These are phyloP conservation scores for Phellinidium pouzarii DNA, from an alignment of 1,284 basidiomycete species.

Conservation along the genomic window DNA sequence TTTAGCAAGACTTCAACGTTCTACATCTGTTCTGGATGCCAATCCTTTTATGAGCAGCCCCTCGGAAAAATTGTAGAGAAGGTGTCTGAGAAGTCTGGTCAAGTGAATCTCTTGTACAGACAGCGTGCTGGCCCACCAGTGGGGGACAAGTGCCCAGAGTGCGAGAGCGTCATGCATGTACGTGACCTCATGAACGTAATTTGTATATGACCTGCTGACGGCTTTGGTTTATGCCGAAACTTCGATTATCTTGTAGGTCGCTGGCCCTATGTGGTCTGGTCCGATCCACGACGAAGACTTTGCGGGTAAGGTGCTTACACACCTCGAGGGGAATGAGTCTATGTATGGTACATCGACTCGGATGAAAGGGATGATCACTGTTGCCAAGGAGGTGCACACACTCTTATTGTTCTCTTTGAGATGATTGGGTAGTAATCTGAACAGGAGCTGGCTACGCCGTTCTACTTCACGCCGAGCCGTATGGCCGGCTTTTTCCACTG, in stretches of 20 bases:
- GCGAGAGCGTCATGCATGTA: conserved; percentile 71
- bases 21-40: conserved; percentile 79
- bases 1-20: conserved; percentile 75
- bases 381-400: conserved; percentile 72
- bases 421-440: not conserved
- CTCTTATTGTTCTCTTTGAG: not conserved
- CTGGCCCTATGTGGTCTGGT: conserved; percentile 96
- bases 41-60: conserved; percentile 73
- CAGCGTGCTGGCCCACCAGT: conserved; percentile 68
- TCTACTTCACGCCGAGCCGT: conserved; percentile 89
- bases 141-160: conserved; percentile 71
- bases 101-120: conserved; percentile 60
- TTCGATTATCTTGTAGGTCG: conserved; percentile 44
- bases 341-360: conserved; percentile 76
- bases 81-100: conserved; percentile 44
- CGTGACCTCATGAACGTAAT: conserved; percentile 15
- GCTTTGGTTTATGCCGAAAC: too few relatives aligned
- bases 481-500: conserved; percentile 82
- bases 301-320: conserved; percentile 66
- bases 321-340: conserved; percentile 55
- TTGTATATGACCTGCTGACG: conserved; percentile 5
- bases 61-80: conserved; percentile 66
- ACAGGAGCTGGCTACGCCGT: conserved; percentile 75
- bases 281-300: conserved; percentile 79
- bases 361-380: conserved; percentile 93